Evolutionary conservation across 2,329 filamentous ascomycete species (phyloP).

Genomic region (Alternaria triticina): DNA sequence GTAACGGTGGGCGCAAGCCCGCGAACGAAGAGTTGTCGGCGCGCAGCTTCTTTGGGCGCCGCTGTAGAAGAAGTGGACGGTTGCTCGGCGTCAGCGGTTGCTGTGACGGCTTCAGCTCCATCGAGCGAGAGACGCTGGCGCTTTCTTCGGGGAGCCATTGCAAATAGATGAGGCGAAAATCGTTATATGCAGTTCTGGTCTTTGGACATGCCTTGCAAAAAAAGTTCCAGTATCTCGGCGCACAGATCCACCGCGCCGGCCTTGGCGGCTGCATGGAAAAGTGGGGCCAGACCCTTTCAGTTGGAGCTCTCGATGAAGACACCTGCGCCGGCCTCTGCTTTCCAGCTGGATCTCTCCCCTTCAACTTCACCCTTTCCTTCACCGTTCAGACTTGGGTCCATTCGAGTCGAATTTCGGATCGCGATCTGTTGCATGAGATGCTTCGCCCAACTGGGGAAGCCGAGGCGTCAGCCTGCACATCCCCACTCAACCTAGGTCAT

Average conservation of each 20-base stretch:
- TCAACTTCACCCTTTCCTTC: background rate
- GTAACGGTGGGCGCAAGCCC: slow-evolving; percentile 81
- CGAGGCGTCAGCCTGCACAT: slow-evolving; percentile 4
- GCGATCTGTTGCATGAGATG: slow-evolving; percentile 1
- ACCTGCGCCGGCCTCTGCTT: background rate
- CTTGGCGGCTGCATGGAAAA: slow-evolving; percentile 12
- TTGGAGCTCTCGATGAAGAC: background rate
- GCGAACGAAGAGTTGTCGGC: slow-evolving; percentile 76
- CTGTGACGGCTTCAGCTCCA: slow-evolving; percentile 42
- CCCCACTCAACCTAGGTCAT: slow-evolving; percentile 4
- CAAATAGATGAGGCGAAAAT: background rate
- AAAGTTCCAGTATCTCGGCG: slow-evolving; percentile 20
- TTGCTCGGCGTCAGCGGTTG: slow-evolving; percentile 31
- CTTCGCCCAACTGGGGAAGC: background rate
- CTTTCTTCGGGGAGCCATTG: slow-evolving; percentile 51
- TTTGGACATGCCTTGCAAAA: slow-evolving; percentile 10
- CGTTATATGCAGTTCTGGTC: background rate
- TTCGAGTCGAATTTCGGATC: background rate
- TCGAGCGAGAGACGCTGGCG: slow-evolving; percentile 50
- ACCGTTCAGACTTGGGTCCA: slow-evolving; percentile 1
- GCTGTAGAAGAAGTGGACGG: slow-evolving; percentile 19
- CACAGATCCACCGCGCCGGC: slow-evolving; percentile 11
- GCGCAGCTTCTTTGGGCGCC: slow-evolving; percentile 51
- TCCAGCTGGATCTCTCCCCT: background rate
- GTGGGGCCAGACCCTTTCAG: slow-evolving; percentile 4